These are phyloP conservation scores for Neonectria hederae DNA, from an alignment of 2,329 filamentous ascomycete genomes.

Conservation along the genomic window DNA sequence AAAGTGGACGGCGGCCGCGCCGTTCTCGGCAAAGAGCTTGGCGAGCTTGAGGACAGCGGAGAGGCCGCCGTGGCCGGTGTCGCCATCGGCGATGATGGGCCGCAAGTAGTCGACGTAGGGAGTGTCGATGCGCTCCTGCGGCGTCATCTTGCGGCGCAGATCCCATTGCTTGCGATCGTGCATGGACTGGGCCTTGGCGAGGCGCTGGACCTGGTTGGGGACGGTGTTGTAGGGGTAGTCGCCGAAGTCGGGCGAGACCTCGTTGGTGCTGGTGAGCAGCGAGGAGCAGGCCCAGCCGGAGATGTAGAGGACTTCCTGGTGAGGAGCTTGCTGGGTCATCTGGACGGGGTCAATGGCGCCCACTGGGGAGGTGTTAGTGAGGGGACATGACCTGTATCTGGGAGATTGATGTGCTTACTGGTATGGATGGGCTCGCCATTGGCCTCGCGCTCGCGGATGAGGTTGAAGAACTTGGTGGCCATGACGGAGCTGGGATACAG, in stretches of 20 bases:
- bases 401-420: conserved; percentile 62
- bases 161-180: conserved; percentile 98
- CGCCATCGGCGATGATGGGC: conserved; percentile 94
- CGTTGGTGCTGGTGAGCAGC: conserved; percentile 91
- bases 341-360: conserved; percentile 98
- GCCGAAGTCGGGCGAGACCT: conserved; percentile 96
- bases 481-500: conserved; percentile 92
- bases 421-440: conserved; percentile 92
- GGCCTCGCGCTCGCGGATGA: conserved; percentile 80
- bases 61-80: conserved; percentile 93
- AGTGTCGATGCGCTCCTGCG: conserved; percentile 76
- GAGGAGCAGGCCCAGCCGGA: conserved; percentile 98
- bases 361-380: conserved; percentile 63
- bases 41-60: conserved; percentile 95
- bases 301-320: conserved; percentile 95
- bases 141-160: conserved; percentile 77
- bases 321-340: conserved; percentile 97
- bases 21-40: conserved; percentile 97
- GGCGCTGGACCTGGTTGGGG: conserved; percentile 94
- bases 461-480: conserved; percentile 92
- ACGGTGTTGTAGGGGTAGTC: conserved; percentile 99
- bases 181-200: conserved; percentile 96
- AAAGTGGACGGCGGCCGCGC: conserved; percentile 95
- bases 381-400: background rate
- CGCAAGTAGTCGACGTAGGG: conserved; percentile 93